A percentile compares a stretch with the other conserved stretches of the same genome.
Evolutionary conservation across 2,329 filamentous ascomycete genomes (phyloP).

Genomic region (Aspergillus ibericus): DNA sequence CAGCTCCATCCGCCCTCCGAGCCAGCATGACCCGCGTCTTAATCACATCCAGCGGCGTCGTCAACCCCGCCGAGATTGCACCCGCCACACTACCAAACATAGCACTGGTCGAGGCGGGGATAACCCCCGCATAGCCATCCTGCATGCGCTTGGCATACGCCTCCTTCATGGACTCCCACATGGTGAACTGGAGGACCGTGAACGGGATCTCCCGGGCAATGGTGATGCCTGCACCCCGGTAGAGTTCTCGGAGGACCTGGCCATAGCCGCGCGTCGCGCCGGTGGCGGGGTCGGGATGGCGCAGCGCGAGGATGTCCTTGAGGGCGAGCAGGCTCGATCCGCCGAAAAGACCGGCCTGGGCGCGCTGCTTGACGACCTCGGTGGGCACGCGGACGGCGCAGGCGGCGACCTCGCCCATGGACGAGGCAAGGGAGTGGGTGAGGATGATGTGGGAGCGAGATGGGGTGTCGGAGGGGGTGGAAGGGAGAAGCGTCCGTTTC

Average conservation of each 20-base stretch:
- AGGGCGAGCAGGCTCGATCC: constrained; percentile 68
- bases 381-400: constrained; percentile 92
- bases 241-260: constrained; percentile 78
- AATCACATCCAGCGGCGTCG: constrained; percentile 91
- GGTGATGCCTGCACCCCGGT: constrained; percentile 88
- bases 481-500: constrained; percentile 56
- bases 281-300: constrained; percentile 36
- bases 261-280: constrained; percentile 41
- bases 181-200: constrained; percentile 92
- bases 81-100: constrained; percentile 82
- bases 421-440: constrained; percentile 81
- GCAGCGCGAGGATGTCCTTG: constrained; percentile 63
- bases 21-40: constrained; percentile 97
- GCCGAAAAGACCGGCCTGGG: constrained; percentile 81
- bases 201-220: constrained; percentile 96
- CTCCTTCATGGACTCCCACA: constrained; percentile 90
- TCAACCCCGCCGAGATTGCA: constrained; percentile 80
- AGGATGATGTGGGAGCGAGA: constrained; percentile 41
- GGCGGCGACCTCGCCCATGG: constrained; percentile 83
- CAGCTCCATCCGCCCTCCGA: constrained; percentile 60
- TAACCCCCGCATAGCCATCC: constrained; percentile 17
- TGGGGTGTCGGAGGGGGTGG: constrained; percentile 25
- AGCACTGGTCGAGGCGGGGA: constrained; percentile 76
- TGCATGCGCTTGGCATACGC: constrained; percentile 39
- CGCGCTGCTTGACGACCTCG: constrained; percentile 95